Conservation (phyloP, 352 stramenopile genomes). For the Globisporangium paddicum region DNA sequence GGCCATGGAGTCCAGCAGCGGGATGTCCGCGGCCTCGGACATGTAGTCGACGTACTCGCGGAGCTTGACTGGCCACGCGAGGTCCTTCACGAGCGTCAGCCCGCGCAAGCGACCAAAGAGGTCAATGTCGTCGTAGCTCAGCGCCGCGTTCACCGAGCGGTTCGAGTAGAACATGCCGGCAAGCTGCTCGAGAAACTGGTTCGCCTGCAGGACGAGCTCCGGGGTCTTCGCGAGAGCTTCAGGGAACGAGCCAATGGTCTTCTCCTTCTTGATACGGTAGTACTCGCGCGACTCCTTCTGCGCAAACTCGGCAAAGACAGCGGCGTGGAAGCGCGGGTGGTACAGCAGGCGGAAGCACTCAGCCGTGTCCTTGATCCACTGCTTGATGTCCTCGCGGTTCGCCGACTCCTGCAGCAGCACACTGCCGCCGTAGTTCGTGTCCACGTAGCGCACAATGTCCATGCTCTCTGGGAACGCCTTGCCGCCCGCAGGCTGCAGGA, state of each 20-base stretch:
- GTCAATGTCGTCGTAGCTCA: conserved; percentile 58
- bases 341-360: conserved; percentile 36
- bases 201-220: conserved; percentile 29
- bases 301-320: conserved; percentile 41
- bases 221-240: conserved; percentile 36
- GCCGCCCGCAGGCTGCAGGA: conserved; percentile 19
- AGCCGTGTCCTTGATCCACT: conserved; percentile 42
- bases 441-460: conserved; percentile 45
- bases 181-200: conserved; percentile 27
- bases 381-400: conserved; percentile 32
- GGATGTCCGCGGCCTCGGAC: conserved; percentile 29
- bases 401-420: conserved; percentile 27
- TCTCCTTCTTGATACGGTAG: conserved; percentile 57
- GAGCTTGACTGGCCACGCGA: conserved; percentile 41
- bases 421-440: conserved; percentile 27
- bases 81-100: conserved; percentile 41
- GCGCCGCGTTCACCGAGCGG: conserved; percentile 33
- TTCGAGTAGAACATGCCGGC: conserved; percentile 36
- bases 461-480: conserved; percentile 34
- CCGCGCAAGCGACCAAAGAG: conserved; percentile 39
- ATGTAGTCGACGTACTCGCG: conserved; percentile 42
- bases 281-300: conserved; percentile 36
- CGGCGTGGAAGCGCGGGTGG: conserved; percentile 42
- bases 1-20: conserved; percentile 36
- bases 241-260: conserved; percentile 36